Base-by-base conservation (phyloP, 768 basidiomycete genomes). In the Tricholoma terreum region DNA sequence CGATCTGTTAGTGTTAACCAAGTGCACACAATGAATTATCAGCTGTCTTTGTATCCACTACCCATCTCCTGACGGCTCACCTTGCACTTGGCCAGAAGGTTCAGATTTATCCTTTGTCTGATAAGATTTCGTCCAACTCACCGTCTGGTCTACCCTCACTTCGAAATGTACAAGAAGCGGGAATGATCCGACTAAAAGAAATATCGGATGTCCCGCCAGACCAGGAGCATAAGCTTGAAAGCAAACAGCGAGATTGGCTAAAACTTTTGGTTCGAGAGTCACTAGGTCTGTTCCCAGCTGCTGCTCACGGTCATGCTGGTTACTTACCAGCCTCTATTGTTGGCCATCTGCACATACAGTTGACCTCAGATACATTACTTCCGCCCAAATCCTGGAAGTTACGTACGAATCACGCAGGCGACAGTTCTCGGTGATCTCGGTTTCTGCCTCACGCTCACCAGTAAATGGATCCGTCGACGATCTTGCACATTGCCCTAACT, bases 281-380 rank as follows among this genome's bases (percentile, higher is more conserved):
- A 38, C 75, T 93, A 53, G 85, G 91, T 90, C 57, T 46, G 82
- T 69, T 27, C 46, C 22, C 14, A 8, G 24, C 12, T 14, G 51
- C 52, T 68, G 7, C 31, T 11, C 24, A 33, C 55, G 48, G 33
- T 45, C 9, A 15, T 42, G 27, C 10, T 36, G 3, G 11, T 27
- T 34, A 31, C 38, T 55, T 45, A 50, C 56, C 59, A 52, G 57
- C 50, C 30, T 49, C 42, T 55, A 61, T 48, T 58, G 40, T 50
- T 52, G 30, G 58, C 59, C 17, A 60, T 60, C 21, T 57, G 21
- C 31, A 22, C 36, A 48, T 53, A n/a, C 50, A 93, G 92, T 92
- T 43, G 85, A 87, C 65, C 74, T 90, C 12, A 89, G 84, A 66
- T 89, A 86, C 65, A 71, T 92, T 59, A 82, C 83, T 10, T 68